Evolutionary conservation across 1,139 yeast genomes (phyloP).

Genomic region (Sugiyamaella grinbergsii): DNA sequence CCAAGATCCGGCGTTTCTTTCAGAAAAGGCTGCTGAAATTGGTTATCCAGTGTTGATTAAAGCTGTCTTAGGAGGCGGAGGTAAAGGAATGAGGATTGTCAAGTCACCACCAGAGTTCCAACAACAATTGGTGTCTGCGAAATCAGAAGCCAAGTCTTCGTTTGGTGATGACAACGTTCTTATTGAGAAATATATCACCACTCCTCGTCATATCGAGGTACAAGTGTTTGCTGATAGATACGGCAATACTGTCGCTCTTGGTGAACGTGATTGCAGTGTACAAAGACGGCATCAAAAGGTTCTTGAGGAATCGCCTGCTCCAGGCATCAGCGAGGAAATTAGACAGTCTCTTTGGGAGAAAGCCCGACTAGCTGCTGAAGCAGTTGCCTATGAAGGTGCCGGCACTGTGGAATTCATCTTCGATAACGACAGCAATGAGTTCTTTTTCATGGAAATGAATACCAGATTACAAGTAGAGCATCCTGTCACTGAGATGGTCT

Average conservation of each 20-base stretch:
- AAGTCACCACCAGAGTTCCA: slow-evolving; percentile 43
- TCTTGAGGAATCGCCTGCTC: slow-evolving; percentile 56
- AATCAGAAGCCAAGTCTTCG: slow-evolving; percentile 48
- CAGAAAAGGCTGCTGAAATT: slow-evolving; percentile 44
- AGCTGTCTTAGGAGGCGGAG: slow-evolving; percentile 58
- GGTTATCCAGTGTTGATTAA: slow-evolving; percentile 53
- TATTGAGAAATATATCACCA: slow-evolving; percentile 49
- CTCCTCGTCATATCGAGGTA: slow-evolving; percentile 52
- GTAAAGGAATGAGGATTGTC: slow-evolving; percentile 53
- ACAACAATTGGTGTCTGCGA: slow-evolving; percentile 45
- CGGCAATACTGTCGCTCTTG: slow-evolving; percentile 50
- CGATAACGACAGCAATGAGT: slow-evolving; percentile 58
- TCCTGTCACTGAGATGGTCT: slow-evolving; percentile 76
- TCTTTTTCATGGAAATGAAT: slow-evolving; percentile 63
- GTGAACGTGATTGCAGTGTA: slow-evolving; percentile 53
- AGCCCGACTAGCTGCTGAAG: slow-evolving; percentile 58
- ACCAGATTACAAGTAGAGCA: slow-evolving; percentile 67
- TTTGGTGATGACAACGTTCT: slow-evolving; percentile 50
- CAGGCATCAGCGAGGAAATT: slow-evolving; percentile 53
- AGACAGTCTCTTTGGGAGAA: slow-evolving; percentile 60
- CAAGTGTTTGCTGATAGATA: slow-evolving; percentile 51
- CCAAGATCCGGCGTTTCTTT: slow-evolving; percentile 41
- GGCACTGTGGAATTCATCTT: slow-evolving; percentile 67
- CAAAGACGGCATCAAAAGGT: slow-evolving; percentile 55
- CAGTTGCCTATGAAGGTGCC: slow-evolving; percentile 61